Evolutionary conservation across 1,284 basidiomycete species (phyloP), one percentile per base, ranked within the genome.

Genomic region (Heterobasidion occidentale): DNA sequence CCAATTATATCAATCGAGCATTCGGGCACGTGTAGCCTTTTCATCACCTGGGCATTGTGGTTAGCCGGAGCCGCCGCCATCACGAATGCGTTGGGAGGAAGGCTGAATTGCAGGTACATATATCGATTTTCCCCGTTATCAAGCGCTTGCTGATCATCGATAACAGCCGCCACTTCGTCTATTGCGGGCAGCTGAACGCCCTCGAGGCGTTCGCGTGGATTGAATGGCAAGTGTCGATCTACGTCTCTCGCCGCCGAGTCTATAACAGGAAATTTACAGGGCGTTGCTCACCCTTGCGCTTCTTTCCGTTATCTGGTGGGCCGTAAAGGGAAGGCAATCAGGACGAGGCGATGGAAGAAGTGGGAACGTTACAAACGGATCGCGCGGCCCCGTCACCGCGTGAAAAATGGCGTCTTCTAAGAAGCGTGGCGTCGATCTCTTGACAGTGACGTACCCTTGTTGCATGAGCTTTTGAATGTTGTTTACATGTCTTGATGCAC

Each of bases 11-110:
- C 27, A 27, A 5, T n/a, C 42, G n/a, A 19, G 46, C 57, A 50
- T 45, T 17, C 53, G 52, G 52, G 36, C 20, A 48, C 46, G 27
- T 5, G 33, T 59, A 89, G 83, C 67, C 65, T 87, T 58, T 65
- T 77, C 56, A 49, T 90, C 20, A 86, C 88, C 1, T 91, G 87
- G 84, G 73, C 85, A 12, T 74, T 87, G 55, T 88, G 86, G 86
- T 77, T 80, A 4, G 80, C 85, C 1, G 82, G 77, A 3, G 84
- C 70, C 11, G 70, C 71, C 7, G 63, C 68, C 17, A 62, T 73
- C 36, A 71, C 71, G 1, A 62, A 62, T 1, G 58, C 64, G 15
- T 60, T 71, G 34, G 65, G 64, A 9, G 70, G 70, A 5, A 67
- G 68, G 12, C 57, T 65, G 44, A 65, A 69, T 56, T 72, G 71